Percentiles rank a stretch among this genome's conserved stretches.
Evolutionary conservation across 2,329 filamentous ascomycete genomes (phyloP).

Genomic region (Tolypocladium ovalisporum): DNA sequence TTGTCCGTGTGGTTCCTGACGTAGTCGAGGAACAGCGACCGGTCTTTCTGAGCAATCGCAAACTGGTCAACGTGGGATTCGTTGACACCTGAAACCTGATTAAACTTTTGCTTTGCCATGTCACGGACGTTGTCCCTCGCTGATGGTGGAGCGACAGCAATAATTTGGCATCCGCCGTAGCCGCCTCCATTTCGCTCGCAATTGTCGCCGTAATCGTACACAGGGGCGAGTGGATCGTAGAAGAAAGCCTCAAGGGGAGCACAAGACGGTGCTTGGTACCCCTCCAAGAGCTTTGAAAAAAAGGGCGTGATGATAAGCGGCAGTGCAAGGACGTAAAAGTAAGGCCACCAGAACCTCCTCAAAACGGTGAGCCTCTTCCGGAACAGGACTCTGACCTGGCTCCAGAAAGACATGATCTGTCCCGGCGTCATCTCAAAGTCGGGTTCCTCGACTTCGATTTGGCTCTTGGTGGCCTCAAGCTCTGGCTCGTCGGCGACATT

Average conservation of each 20-base stretch:
- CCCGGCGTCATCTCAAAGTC: conserved; percentile 4
- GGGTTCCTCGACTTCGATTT: not conserved
- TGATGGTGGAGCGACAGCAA: too few species aligned
- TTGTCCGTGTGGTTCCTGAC: too few species aligned
- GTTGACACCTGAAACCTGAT: too few species aligned
- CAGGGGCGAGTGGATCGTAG: too few species aligned
- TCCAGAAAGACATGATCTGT: conserved; percentile 7
- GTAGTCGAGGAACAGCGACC: too few species aligned
- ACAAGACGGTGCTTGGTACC: conserved; percentile 31
- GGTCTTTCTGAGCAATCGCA: too few species aligned
- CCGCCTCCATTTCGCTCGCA: too few species aligned
- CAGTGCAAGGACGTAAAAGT: conserved; percentile 59
- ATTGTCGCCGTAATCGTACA: too few species aligned
- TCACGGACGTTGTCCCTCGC: too few species aligned
- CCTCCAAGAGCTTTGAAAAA: conserved; percentile 58
- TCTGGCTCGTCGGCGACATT: not conserved
- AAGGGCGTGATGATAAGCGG: conserved; percentile 65
- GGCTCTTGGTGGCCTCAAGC: not conserved
- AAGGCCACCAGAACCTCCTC: conserved; percentile 64
- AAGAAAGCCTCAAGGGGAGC: not conserved
- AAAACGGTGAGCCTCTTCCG: conserved; percentile 63
- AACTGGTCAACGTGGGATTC: too few species aligned
- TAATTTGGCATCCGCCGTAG: too few species aligned
- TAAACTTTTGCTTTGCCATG: too few species aligned
- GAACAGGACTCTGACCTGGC: conserved; percentile 60